Conservation (phyloP, 805 yeast species). For the Isabelozyma gotoi region DNA sequence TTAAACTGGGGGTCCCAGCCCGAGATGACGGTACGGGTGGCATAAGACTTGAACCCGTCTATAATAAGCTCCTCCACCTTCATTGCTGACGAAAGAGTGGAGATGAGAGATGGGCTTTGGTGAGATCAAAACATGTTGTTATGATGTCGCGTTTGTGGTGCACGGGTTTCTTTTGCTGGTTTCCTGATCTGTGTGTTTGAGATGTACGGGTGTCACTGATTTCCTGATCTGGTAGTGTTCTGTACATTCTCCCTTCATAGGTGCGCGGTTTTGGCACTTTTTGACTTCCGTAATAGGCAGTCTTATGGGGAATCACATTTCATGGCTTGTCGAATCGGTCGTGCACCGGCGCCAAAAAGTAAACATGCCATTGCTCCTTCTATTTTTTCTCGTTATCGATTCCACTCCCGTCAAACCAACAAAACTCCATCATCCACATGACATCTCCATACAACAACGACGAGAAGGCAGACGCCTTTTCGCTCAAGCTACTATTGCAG, state of each 20-base stretch:
- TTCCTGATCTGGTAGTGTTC: not conserved
- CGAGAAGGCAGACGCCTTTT: not conserved
- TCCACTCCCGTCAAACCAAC: too few relatives aligned
- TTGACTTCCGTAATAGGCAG: too few relatives aligned
- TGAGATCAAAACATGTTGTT: not conserved
- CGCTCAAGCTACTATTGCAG: not conserved
- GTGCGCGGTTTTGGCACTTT: too few relatives aligned
- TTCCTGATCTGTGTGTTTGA: not conserved
- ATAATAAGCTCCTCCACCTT: constrained; percentile 93
- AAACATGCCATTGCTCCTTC: too few relatives aligned
- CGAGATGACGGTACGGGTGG: constrained; percentile 91
- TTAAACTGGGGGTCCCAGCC: constrained; percentile 97
- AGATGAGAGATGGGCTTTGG: not conserved
- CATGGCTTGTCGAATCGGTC: too few relatives aligned
- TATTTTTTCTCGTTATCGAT: not conserved
- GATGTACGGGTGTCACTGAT: not conserved
- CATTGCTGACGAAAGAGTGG: constrained; percentile 43
- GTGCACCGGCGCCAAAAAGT: too few relatives aligned
- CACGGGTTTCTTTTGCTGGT: not conserved
- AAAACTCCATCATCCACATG: not conserved
- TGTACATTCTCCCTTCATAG: too few relatives aligned
- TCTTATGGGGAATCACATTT: too few relatives aligned
- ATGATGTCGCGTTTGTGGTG: not conserved
- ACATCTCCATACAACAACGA: not conserved
- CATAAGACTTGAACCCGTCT: constrained; percentile 97